Conservation (phyloP, 2,329 filamentous ascomycete species). For the Diaporthe helianthi region DNA sequence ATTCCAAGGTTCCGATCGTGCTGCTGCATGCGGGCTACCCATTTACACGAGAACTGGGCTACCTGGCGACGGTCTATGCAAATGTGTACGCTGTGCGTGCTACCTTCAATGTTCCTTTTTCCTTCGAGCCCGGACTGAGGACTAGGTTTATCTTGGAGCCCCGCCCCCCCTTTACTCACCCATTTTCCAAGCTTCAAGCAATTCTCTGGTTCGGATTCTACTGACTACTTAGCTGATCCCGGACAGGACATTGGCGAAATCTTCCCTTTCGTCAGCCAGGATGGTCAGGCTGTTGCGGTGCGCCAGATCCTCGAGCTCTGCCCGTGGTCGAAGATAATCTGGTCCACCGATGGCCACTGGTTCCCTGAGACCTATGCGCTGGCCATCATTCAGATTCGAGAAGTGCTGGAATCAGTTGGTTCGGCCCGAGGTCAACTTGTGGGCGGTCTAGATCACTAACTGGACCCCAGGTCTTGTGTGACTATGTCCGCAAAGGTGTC, state of each 20-base stretch:
- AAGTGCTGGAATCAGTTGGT: slow-evolving; percentile 70
- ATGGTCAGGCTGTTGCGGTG: slow-evolving; percentile 75
- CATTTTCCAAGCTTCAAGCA: background rate
- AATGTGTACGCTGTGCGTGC: slow-evolving; percentile 71
- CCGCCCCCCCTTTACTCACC: no score
- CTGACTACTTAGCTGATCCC: background rate
- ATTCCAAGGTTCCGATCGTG: slow-evolving; percentile 75
- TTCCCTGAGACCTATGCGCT: slow-evolving; percentile 81
- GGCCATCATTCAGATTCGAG: slow-evolving; percentile 74
- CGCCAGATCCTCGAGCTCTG: slow-evolving; percentile 78
- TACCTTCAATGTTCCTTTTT: background rate
- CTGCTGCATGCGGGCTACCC: slow-evolving; percentile 84
- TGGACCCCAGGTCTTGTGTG: slow-evolving; percentile 62
- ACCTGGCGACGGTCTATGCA: slow-evolving; percentile 76
- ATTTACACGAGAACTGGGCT: slow-evolving; percentile 79
- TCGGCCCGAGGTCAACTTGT: background rate
- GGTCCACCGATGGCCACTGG: slow-evolving; percentile 82
- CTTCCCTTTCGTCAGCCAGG: slow-evolving; percentile 78
- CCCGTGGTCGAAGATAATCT: slow-evolving; percentile 77
- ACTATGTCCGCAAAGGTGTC: slow-evolving; percentile 70
- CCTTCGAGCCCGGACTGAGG: background rate
- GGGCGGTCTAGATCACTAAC: slow-evolving; percentile 26
- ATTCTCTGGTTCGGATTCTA: background rate
- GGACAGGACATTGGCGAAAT: slow-evolving; percentile 77
- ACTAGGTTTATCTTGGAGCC: background rate